A percentile compares a stretch with the other conserved stretches of the same genome.
These are phyloP conservation scores for Populus tomentosa DNA, from an alignment of 441 rosid genomes.

Conservation along the genomic window DNA sequence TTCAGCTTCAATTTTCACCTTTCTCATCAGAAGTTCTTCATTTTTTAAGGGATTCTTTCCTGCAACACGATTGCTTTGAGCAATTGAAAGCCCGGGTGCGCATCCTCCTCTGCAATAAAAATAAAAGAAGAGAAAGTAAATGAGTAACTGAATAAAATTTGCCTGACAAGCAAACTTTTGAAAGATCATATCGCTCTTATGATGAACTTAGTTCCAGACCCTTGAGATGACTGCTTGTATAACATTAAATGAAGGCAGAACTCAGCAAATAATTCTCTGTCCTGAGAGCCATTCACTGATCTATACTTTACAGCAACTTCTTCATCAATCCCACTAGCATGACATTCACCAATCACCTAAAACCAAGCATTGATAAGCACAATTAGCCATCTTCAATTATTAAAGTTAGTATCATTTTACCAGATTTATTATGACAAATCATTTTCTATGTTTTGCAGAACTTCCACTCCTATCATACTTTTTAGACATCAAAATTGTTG, in stretches of 20 bases:
- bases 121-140: neutral
- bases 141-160: conserved; percentile 6
- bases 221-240: conserved; percentile 68
- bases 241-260: conserved; percentile 73
- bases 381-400: neutral
- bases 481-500: neutral
- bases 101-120: conserved; percentile 64
- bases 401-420: neutral
- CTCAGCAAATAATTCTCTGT: conserved; percentile 67
- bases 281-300: conserved; percentile 46
- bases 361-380: conserved; percentile 20
- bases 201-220: conserved; percentile 44
- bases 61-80: conserved; percentile 62
- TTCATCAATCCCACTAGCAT: conserved; percentile 54
- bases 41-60: conserved; percentile 70
- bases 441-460: neutral
- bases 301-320: conserved; percentile 67
- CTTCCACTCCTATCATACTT: neutral
- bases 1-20: conserved; percentile 43
- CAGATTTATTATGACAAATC: neutral
- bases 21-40: conserved; percentile 65
- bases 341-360: conserved; percentile 92
- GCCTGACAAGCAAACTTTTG: conserved; percentile 7
- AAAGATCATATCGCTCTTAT: conserved; percentile 2
- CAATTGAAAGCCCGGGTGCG: conserved; percentile 82